phyloP scores from a whole-genome alignment of 257 asterid species.

The Voacanga thouarsii region DNA sequence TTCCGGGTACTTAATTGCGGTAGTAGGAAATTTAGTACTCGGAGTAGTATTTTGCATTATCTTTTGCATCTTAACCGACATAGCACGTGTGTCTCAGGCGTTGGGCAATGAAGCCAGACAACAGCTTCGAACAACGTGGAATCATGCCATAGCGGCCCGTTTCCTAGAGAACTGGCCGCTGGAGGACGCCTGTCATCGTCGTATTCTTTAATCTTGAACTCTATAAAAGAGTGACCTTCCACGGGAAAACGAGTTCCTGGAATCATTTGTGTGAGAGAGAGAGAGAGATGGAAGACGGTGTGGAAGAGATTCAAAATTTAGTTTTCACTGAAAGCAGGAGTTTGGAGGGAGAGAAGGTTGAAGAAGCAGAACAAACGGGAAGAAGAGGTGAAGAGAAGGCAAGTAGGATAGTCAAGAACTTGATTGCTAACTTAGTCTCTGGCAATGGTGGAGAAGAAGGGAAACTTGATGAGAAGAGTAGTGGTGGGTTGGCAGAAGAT shows the following conservation, averaged over 20 bases:
- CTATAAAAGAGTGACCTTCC: neutral
- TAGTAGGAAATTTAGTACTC: too few relatives aligned
- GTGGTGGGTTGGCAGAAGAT: neutral
- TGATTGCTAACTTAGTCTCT: slow-evolving; percentile 39
- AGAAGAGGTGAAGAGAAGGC: slow-evolving; percentile 19
- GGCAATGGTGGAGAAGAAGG: neutral
- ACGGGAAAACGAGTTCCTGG: neutral
- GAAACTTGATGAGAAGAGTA: slow-evolving; percentile 3
- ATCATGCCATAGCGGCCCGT: neutral
- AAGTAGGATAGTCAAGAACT: slow-evolving; percentile 34
- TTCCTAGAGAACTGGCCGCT: neutral
- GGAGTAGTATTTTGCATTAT: neutral
- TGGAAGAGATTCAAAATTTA: slow-evolving; percentile 33
- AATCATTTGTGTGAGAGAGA: neutral
- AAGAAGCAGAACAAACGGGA: slow-evolving; percentile 4
- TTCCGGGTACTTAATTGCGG: too few relatives aligned
- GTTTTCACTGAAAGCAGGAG: slow-evolving; percentile 15
- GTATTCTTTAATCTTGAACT: neutral
- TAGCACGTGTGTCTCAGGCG: neutral
- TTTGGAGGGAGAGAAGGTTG: neutral
- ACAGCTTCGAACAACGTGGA: slow-evolving; percentile 12
- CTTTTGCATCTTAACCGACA: neutral
- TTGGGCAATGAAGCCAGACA: slow-evolving; percentile 8
- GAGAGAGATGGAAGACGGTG: slow-evolving; percentile 29
- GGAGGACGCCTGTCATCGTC: neutral